Conservation (phyloP, 2,329 filamentous ascomycete genomes). For the Botrytis hyacinthi region DNA sequence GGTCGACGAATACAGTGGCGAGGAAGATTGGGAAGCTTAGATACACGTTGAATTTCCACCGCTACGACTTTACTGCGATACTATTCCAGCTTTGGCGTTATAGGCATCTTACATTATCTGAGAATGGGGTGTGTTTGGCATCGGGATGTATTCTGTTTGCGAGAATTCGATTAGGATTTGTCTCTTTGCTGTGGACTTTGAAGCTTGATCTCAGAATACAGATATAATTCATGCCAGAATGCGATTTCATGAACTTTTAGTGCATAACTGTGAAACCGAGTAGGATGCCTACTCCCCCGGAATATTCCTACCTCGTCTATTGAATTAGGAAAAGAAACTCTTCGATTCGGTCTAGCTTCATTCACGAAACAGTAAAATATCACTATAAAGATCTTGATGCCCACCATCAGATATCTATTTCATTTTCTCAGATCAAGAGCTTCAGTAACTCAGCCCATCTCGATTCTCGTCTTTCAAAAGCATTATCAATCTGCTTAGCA, state of each 20-base stretch:
- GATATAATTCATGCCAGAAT: neutral
- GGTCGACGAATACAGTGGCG: neutral
- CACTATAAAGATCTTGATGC: neutral
- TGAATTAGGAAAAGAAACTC: neutral
- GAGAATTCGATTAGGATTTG: neutral
- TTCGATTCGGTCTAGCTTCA: neutral
- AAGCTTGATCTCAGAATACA: too few relatives aligned
- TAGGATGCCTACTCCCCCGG: fast-evolving
- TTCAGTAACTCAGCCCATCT: neutral
- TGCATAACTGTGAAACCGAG: neutral
- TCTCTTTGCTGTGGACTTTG: too few relatives aligned
- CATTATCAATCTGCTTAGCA: too few relatives aligned
- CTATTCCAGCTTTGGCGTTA: neutral
- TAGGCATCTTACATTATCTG: neutral
- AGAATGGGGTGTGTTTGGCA: neutral
- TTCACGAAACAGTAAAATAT: neutral
- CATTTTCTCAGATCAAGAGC: neutral
- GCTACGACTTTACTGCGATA: fast-evolving
- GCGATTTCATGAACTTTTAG: neutral
- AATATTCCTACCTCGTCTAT: neutral
- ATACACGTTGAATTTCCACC: neutral
- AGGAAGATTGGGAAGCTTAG: neutral
- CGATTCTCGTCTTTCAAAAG: fast-evolving
- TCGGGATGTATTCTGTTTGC: neutral
- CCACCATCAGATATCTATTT: neutral